Base-by-base conservation (phyloP, 164 flowering plant species). In the Saururus chinensis region DNA sequence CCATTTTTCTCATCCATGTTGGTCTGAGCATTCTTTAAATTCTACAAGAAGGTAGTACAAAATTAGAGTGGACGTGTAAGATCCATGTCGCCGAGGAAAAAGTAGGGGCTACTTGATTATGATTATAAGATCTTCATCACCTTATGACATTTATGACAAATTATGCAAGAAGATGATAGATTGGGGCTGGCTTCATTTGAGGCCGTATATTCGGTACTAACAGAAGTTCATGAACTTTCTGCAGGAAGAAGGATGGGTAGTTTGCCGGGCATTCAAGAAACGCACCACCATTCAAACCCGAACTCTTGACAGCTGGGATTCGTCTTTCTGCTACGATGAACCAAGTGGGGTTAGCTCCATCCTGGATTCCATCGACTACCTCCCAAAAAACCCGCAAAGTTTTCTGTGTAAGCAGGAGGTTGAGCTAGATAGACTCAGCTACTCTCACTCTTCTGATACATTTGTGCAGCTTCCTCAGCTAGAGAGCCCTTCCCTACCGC, bases 211-310 rank as follows among this genome's bases (percentile, higher is more conserved):
- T 30, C 6, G 37, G 21, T 12, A 9, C 26, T 54, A 12, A 54
- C n/a, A 21, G 25, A 53, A 54, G 57, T 21, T 21, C 17, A 45
- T 45, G 49, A 45, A 45, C 17, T 12, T 68, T 52, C 68, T 72
- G 62, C 83, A 91, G 98, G 98, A 91, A 78, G 98, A 91, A 79
- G 98, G 98, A 63, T 91, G 98, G 98, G 98, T 91, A 6, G 96
- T 91, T 6, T 91, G 98, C 64, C 77, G 96, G 62, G 96, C 96
- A 60, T 91, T 91, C 79, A 91, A 84, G 83, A 91, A 91, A 71
- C 56, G 84, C 53, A 67, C 16, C 49, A 45, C 14, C 49, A 45
- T 45, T 58, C 88, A 75, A 66, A 70, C 72, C 45, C 81, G 77
- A 76, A 68, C 17, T 17, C 14, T 53, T 8, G 83, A 80, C 73